These are phyloP conservation scores for Thermomyces lanuginosus DNA, from an alignment of 2,329 filamentous ascomycete genomes.

Conservation along the genomic window DNA sequence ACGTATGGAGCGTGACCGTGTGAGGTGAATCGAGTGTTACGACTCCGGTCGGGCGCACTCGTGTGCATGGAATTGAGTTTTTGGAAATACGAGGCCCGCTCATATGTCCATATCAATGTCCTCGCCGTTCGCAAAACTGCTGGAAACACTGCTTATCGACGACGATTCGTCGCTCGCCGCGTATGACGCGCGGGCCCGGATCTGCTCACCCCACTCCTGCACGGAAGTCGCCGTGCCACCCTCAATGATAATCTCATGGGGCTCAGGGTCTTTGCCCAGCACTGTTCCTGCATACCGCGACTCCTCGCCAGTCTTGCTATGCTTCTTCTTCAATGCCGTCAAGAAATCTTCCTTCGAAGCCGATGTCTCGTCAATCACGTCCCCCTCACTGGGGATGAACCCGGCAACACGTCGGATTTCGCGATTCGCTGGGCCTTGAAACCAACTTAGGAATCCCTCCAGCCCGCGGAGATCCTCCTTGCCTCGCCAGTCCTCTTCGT, in stretches of 20 bases:
- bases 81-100: too few species aligned
- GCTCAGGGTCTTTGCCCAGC: constrained; percentile 56
- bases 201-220: constrained; percentile 42
- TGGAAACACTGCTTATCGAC: constrained; percentile 24
- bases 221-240: constrained; percentile 52
- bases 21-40: too few species aligned
- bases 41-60: too few species aligned
- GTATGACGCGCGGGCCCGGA: constrained; percentile 17
- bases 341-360: constrained; percentile 55
- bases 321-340: constrained; percentile 72
- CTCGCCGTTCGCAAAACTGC: constrained; percentile 23
- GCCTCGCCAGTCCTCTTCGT: constrained; percentile 52
- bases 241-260: constrained; percentile 58
- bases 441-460: constrained; percentile 65
- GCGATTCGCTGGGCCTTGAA: constrained; percentile 52
- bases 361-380: constrained; percentile 32
- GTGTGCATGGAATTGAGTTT: too few species aligned
- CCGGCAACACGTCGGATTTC: constrained; percentile 71
- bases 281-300: constrained; percentile 72
- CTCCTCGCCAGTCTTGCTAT: constrained; percentile 77
- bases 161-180: constrained; percentile 21
- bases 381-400: constrained; percentile 43
- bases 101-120: too few species aligned
- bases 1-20: too few species aligned
- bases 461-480: constrained; percentile 67